A percentile compares a stretch with the other conserved stretches of the same genome.
Conservation (phyloP, 345 rosid genomes). For the Murraya paniculata region DNA sequence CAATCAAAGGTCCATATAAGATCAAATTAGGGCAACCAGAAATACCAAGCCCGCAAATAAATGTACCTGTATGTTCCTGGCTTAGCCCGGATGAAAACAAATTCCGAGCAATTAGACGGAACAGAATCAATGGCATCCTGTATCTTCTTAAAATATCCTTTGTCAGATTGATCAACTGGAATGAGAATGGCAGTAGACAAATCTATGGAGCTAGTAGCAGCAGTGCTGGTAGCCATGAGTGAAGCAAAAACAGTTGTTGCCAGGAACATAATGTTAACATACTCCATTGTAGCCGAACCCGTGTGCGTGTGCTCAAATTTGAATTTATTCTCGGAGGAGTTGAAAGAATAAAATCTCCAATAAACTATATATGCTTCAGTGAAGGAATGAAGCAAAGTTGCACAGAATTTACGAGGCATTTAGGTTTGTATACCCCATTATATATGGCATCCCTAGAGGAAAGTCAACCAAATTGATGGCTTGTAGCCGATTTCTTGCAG, state of each 20-base stretch:
- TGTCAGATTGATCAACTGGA: constrained; percentile 65
- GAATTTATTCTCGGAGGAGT: constrained; percentile 21
- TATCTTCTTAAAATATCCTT: constrained; percentile 60
- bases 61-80: constrained; percentile 68
- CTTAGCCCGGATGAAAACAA: constrained; percentile 54
- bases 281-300: not conserved
- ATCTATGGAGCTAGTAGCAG: constrained; percentile 15
- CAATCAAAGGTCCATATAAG: not conserved
- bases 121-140: constrained; percentile 70
- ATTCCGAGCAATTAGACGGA: constrained; percentile 45
- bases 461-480: constrained; percentile 24
- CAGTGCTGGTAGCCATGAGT: constrained; percentile 16
- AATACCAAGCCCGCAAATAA: no score
- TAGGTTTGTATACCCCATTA: not conserved
- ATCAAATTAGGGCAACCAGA: not conserved
- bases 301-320: constrained; percentile 21
- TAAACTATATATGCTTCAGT: constrained; percentile 8
- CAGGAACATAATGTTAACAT: not conserved
- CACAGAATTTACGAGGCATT: constrained; percentile 13
- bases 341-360: constrained; percentile 18
- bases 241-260: constrained; percentile 11
- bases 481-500: constrained; percentile 38
- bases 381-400: constrained; percentile 23
- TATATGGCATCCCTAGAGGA: constrained; percentile 13
- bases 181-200: constrained; percentile 43